Evolutionary conservation across 495 filamentous ascomycete genomes (phyloP).

Genomic region (Hypoxylon rickii): DNA sequence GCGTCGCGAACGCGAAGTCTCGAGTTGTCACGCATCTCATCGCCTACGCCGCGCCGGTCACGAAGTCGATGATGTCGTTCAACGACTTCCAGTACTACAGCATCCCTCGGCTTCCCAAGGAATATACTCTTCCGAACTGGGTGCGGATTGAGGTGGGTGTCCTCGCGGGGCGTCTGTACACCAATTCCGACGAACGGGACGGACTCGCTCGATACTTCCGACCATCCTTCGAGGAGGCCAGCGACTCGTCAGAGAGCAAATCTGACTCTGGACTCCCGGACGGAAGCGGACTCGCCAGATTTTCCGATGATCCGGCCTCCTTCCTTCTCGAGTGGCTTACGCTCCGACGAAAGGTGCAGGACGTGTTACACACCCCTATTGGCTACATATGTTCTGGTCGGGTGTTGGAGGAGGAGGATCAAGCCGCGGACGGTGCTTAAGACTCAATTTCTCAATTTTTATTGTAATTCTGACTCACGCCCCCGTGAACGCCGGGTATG

Average conservation of each 20-base stretch:
- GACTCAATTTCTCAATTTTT: too few species aligned
- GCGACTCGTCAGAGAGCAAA: background rate
- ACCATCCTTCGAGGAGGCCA: background rate
- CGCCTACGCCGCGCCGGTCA: constrained; percentile 58
- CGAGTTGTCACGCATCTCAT: constrained; percentile 49
- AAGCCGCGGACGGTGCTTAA: too few species aligned
- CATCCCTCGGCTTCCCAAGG: constrained; percentile 48
- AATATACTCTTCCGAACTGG: constrained; percentile 47
- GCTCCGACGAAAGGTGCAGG: background rate
- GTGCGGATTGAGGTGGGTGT: constrained; percentile 59
- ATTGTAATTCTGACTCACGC: too few species aligned
- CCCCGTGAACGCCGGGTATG: too few species aligned
- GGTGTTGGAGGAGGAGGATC: background rate
- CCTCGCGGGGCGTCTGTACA: constrained; percentile 60
- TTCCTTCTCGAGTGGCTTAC: background rate
- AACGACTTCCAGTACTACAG: constrained; percentile 53
- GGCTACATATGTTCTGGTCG: background rate
- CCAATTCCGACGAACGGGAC: constrained; percentile 47
- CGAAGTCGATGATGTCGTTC: constrained; percentile 58
- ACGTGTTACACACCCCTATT: background rate
- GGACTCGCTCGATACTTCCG: constrained; percentile 1
- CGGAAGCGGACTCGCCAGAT: background rate
- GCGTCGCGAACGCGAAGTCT: background rate
- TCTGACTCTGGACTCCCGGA: background rate
- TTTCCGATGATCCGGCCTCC: background rate